Percentiles rank a stretch among this genome's conserved stretches.
Conservation (phyloP, 2,329 filamentous ascomycete genomes). For the Nannizziopsis barbatae region DNA sequence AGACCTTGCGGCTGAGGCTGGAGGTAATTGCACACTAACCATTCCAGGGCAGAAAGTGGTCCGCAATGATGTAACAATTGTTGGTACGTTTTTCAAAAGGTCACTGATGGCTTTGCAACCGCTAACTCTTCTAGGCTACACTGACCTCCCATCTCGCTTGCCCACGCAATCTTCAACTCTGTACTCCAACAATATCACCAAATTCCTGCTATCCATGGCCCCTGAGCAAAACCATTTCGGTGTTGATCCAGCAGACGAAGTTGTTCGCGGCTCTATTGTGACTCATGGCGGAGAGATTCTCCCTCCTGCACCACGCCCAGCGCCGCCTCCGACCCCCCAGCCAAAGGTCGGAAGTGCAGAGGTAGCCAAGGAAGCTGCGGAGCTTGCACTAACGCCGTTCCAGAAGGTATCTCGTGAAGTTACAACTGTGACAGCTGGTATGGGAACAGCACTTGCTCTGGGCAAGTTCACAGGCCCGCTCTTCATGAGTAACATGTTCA, state of each 20-base stretch:
- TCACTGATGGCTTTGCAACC: constrained; percentile 13
- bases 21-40: constrained; percentile 78
- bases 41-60: constrained; percentile 57
- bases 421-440: constrained; percentile 60
- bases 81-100: constrained; percentile 45
- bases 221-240: constrained; percentile 69
- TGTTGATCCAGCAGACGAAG: constrained; percentile 70
- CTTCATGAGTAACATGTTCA: constrained; percentile 82
- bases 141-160: constrained; percentile 73
- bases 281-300: constrained; percentile 66
- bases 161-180: constrained; percentile 82
- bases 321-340: constrained; percentile 43
- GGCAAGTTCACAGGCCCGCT: constrained; percentile 71
- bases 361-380: constrained; percentile 42
- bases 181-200: constrained; percentile 90
- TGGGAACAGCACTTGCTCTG: constrained; percentile 62
- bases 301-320: constrained; percentile 61
- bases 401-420: constrained; percentile 70
- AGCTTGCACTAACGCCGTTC: constrained; percentile 65
- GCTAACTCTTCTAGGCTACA: constrained; percentile 49
- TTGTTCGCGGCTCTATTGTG: constrained; percentile 74
- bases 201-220: constrained; percentile 70
- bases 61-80: constrained; percentile 70
- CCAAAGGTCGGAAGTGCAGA: constrained; percentile 40
- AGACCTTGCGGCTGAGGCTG: constrained; percentile 76